Conservation (phyloP, 73 alveolate species). For the Tetrahymena elliotti region DNA sequence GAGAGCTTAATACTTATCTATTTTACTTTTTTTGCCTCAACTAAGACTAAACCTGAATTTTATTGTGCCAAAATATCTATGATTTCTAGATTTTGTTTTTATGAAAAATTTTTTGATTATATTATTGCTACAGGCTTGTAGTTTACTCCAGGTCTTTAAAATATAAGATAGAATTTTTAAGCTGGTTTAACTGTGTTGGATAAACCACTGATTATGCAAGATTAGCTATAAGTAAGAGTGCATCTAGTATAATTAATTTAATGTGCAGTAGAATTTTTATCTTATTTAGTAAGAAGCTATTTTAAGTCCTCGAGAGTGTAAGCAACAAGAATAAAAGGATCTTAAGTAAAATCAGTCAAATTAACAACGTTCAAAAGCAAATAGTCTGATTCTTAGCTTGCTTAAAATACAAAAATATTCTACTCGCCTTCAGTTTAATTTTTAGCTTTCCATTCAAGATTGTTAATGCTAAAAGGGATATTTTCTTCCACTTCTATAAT, state of each 20-base stretch:
- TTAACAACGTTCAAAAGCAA: neutral
- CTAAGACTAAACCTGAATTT: neutral
- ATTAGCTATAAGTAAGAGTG: neutral
- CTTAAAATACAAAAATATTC: neutral
- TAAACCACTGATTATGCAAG: neutral
- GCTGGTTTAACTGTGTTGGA: neutral
- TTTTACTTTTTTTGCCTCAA: neutral
- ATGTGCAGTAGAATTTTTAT: neutral
- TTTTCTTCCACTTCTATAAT: neutral
- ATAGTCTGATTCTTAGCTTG: neutral
- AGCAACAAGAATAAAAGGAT: neutral
- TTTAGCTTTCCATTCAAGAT: neutral
- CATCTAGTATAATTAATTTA: neutral
- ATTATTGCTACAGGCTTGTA: neutral
- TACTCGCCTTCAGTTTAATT: neutral
- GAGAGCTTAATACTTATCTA: neutral
- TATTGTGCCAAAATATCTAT: neutral
- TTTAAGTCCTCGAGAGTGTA: neutral
- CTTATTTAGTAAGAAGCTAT: neutral
- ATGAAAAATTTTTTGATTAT: neutral
- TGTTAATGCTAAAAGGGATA: neutral
- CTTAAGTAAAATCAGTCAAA: neutral
- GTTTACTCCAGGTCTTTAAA: neutral
- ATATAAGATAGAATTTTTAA: neutral
- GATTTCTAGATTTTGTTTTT: neutral